Conservation (phyloP, 306 rosid genomes). For the Vigna radiata region DNA sequence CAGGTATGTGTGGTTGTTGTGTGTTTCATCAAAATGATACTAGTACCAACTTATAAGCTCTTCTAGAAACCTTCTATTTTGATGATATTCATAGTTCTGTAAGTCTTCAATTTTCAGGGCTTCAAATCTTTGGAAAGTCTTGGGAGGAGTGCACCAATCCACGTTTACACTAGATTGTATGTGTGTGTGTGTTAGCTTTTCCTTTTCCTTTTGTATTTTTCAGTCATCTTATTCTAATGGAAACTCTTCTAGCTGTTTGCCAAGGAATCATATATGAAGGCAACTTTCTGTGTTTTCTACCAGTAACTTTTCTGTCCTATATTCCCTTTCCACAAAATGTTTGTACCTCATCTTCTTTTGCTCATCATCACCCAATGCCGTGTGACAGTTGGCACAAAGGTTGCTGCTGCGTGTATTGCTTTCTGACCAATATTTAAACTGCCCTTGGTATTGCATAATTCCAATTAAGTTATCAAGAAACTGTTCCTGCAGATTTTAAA, state of each 20-base stretch:
- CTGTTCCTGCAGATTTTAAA: constrained; percentile 33
- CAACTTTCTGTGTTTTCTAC: constrained; percentile 45
- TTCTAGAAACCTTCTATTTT: constrained; percentile 2
- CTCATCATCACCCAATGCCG: constrained; percentile 41
- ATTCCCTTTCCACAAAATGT: constrained; percentile 39
- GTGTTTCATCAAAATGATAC: constrained; percentile 14
- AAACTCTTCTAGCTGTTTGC: constrained; percentile 30
- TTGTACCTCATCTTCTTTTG: constrained; percentile 31
- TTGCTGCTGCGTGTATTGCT: constrained; percentile 42
- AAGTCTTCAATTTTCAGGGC: constrained; percentile 49
- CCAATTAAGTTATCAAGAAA: constrained; percentile 39
- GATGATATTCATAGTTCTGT: constrained; percentile 9
- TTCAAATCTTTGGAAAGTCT: constrained; percentile 58
- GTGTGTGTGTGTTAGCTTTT: neutral
- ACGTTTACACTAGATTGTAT: constrained; percentile 44
- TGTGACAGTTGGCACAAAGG: constrained; percentile 47
- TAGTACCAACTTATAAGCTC: neutral
- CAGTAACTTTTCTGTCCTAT: constrained; percentile 51
- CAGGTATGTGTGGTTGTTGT: constrained; percentile 39
- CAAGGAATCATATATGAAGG: constrained; percentile 38
- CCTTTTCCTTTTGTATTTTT: neutral
- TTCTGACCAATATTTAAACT: constrained; percentile 47
- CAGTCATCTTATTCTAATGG: constrained; percentile 28
- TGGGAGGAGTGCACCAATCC: constrained; percentile 59
- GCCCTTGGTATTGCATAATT: constrained; percentile 38